Evolutionary conservation across 371 early-diverging fungal genomes (phyloP), one percentile per base, ranked within the genome.

Genomic region (Capillidium rhysosporum): DNA sequence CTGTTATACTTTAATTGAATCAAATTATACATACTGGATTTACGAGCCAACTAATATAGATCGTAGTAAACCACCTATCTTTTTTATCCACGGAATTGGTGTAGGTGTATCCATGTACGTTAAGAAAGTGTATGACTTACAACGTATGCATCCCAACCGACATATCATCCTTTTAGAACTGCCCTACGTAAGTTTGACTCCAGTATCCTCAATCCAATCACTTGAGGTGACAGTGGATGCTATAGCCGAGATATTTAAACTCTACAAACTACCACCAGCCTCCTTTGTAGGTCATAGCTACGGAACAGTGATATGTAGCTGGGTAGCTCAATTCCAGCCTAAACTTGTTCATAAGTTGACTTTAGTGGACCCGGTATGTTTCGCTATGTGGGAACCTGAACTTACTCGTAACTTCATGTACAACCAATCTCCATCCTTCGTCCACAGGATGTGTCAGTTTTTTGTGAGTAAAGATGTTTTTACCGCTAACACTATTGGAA

Each of bases 81-180:
- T 49, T 31, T 49, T 49, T 31, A 26, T 38, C 1, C 49, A 49
- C 31, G 49, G 49, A 1, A 49, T 49, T 31, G 49, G 49, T 2
- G 10, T 49, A 7, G 49, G 49, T 12, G 2, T 49, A 1, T 7
- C 14, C 21, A 38, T 49, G 49, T 49, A 49, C 26, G 14, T 49
- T 2, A 38, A 34, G 20, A 30, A 30, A 18, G 26, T 49, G 1
- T 30, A 49, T 5, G 34, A 49, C 2, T 16, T 49, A 9, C 28
- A 12, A 7, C 2, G 10, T 3, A 4, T 7, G 14, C 5, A 49
- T 18, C 28, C 31, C 10, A 38, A 38, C 18, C 7, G 49, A 12
- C 12, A 16, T 18, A 21, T 49, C 9, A 38, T 49, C 2, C 21
- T 49, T 2, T 18, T 49, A 18, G 49, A 49, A 38, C 7, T 49